Conservation (phyloP, 2,329 filamentous ascomycete species). For the Berkeleyomyces basicola region DNA sequence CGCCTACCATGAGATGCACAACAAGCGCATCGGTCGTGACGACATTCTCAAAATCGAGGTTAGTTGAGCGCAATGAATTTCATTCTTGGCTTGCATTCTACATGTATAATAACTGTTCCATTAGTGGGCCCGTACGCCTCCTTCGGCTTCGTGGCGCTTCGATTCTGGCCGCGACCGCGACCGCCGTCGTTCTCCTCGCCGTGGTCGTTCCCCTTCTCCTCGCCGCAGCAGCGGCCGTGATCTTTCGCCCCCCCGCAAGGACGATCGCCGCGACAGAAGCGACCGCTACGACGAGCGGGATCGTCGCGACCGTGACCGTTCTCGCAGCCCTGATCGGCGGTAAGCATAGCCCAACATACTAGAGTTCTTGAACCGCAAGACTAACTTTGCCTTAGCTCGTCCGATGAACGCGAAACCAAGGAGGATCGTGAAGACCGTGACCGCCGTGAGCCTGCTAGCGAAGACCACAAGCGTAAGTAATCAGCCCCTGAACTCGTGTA, state of each 20-base stretch:
- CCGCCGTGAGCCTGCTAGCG: constrained; percentile 66
- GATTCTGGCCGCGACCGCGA: constrained; percentile 74
- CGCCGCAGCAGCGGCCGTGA: constrained; percentile 63
- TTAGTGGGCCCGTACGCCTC: constrained; percentile 95
- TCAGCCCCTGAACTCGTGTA: constrained; percentile 1
- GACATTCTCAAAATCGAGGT: constrained; percentile 97
- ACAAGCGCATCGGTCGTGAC: constrained; percentile 92
- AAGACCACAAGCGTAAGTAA: constrained; percentile 70
- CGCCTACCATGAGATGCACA: constrained; percentile 99
- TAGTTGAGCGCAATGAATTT: constrained; percentile 19
- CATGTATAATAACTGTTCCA: constrained; percentile 9
- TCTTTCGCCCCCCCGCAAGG: constrained; percentile 66
- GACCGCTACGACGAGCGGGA: constrained; percentile 66
- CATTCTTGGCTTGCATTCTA: background rate
- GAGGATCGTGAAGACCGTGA: constrained; percentile 58
- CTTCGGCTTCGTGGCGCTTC: constrained; percentile 96
- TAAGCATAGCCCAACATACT: constrained; percentile 19
- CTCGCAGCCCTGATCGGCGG: constrained; percentile 51
- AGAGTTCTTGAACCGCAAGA: background rate
- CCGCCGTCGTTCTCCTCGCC: constrained; percentile 45
- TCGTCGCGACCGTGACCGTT: constrained; percentile 57
- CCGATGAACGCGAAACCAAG: constrained; percentile 36
- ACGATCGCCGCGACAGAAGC: constrained; percentile 58
- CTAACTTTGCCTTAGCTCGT: constrained; percentile 16
- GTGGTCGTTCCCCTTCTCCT: constrained; percentile 57